Base-by-base conservation (phyloP, 495 filamentous ascomycete genomes). In the Extremus antarcticus region DNA sequence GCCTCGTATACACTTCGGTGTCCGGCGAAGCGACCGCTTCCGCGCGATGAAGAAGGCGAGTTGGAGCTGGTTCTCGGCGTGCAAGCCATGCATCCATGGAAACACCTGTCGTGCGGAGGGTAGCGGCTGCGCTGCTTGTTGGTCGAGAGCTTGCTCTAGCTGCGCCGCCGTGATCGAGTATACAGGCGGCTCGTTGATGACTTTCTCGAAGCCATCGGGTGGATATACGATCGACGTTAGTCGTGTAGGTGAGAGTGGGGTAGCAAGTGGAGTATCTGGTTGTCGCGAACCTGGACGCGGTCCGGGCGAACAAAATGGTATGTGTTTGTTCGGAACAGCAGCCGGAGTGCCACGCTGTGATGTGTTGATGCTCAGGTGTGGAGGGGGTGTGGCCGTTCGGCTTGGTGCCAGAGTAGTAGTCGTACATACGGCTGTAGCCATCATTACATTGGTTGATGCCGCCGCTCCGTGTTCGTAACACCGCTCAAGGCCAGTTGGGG, bases 71-170 rank as follows among this genome's bases (percentile, higher is more conserved):
- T 97, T 98, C 51, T 82, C 79, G 2, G 85, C 82, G 61, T 97
- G 91, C n/a, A 97, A 71, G 20, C 92, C 92, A 72, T 98, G 92
- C 9, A 95, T 76, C 92, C 92, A 98, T n/a, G 92, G 92, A 63
- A 96, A 98, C 60, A 95, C 84, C 56, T 80, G 76, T 10, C 80
- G 75, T 0, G 94, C 83, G 56, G 94, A 86, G 9, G 92, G 91
- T 21, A 96, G 69, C 11, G 86, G 81, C 60, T 94, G 88, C 2
- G 80, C 76, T 0, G 90, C 78, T 53, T 79, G 68, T 57, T 90
- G 78, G 57, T 90, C 80, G 9, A 95, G 59, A 1, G 91, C 87
- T 11, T 82, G 78, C 17, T 79, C 78, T 29, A 96, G 74, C 7
- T 74, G 78, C 21, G 71, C 72, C 32, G 83, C 82, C 65, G 82